Evolutionary conservation across 2,329 filamentous ascomycete species (phyloP).

Genomic region (Decorospora gaudefroyi): DNA sequence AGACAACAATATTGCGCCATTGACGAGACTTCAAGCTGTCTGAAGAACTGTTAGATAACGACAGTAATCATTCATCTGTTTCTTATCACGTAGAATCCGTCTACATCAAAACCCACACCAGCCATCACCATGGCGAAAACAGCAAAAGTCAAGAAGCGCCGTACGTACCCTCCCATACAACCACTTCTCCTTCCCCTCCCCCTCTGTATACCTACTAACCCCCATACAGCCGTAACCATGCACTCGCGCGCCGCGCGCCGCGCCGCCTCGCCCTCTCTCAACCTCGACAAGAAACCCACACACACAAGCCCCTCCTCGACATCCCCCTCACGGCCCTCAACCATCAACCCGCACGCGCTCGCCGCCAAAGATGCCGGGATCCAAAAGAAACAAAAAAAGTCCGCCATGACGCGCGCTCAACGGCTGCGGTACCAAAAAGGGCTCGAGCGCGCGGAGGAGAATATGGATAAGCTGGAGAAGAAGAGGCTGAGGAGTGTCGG

Average conservation of each 20-base stretch:
- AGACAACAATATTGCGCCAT: too few species aligned
- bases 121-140: conserved; percentile 50
- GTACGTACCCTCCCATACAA: conserved; percentile 26
- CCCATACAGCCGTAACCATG: conserved; percentile 60
- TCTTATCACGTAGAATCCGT: neutral
- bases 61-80: neutral
- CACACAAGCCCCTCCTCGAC: conserved; percentile 47
- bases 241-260: conserved; percentile 77
- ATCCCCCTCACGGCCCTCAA: conserved; percentile 30
- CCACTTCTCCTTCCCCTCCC: neutral
- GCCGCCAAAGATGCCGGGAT: conserved; percentile 72
- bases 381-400: conserved; percentile 66
- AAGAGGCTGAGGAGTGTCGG: conserved; percentile 60
- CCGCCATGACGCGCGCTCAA: conserved; percentile 56
- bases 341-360: conserved; percentile 59
- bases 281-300: conserved; percentile 63
- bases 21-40: too few species aligned
- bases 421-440: conserved; percentile 52
- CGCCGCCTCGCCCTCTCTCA: conserved; percentile 69
- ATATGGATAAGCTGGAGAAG: conserved; percentile 59
- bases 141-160: conserved; percentile 53
- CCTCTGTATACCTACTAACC: conserved; percentile 14
- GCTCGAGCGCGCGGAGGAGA: conserved; percentile 60
- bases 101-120: neutral
- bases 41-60: neutral